Percentiles rank a stretch among this genome's conserved stretches.
Conservation (phyloP, 1,284 basidiomycete genomes). For the Leccinum brunneo-olivaceum region DNA sequence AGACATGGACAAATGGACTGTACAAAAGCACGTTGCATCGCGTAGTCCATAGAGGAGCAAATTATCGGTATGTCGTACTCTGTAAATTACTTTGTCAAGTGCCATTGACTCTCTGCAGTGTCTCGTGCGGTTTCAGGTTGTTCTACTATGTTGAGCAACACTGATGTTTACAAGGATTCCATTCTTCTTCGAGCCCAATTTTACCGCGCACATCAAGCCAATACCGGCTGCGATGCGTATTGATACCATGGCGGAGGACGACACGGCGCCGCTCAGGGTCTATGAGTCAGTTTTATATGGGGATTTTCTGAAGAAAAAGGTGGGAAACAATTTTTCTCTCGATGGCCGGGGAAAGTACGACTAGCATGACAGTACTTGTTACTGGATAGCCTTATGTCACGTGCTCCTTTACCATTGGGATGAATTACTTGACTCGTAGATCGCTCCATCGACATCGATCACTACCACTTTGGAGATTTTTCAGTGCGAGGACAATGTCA, state of each 20-base stretch:
- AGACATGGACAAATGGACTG: constrained; percentile 77
- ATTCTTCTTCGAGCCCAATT: constrained; percentile 85
- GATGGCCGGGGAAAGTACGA: constrained; percentile 39
- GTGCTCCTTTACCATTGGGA: neutral
- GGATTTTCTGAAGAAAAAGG: constrained; percentile 67
- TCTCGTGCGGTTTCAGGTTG: constrained; percentile 40
- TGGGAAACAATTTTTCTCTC: constrained; percentile 57
- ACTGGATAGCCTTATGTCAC: neutral
- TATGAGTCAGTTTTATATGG: constrained; percentile 62
- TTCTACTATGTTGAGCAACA: neutral
- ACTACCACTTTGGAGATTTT: constrained; percentile 5
- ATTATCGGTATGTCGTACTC: constrained; percentile 52
- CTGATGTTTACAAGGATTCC: constrained; percentile 46
- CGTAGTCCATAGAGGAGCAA: constrained; percentile 64
- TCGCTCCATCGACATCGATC: constrained; percentile 22
- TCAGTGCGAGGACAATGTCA: constrained; percentile 45
- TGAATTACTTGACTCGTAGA: neutral
- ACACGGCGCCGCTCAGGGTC: constrained; percentile 11
- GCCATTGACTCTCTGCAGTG: constrained; percentile 30
- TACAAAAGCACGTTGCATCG: constrained; percentile 75
- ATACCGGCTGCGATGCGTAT: constrained; percentile 49
- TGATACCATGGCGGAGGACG: constrained; percentile 26
- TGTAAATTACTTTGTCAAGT: neutral
- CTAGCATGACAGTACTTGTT: constrained; percentile 20
- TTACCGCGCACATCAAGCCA: constrained; percentile 58